Percentiles rank a stretch among this genome's conserved stretches.
Evolutionary conservation across 495 filamentous ascomycete species (phyloP).

Genomic region (Monascus purpureus): DNA sequence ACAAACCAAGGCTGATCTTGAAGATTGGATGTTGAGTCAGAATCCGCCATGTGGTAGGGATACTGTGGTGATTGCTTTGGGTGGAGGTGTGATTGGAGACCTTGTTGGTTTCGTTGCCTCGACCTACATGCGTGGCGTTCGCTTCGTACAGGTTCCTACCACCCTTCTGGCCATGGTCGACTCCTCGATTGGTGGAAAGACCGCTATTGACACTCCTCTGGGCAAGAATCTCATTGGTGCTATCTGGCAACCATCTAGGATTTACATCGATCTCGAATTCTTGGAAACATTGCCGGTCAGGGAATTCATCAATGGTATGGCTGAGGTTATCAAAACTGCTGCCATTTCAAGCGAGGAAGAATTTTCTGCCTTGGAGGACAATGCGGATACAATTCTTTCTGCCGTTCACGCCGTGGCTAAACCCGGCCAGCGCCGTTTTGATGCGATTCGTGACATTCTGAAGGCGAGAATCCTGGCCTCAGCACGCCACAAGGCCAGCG

Average conservation of each 20-base stretch:
- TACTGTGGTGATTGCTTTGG: slow-evolving; percentile 85
- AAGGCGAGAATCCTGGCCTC: slow-evolving; percentile 83
- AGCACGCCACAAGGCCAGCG: slow-evolving; percentile 78
- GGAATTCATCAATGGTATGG: slow-evolving; percentile 98
- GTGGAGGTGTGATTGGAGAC: slow-evolving; percentile 96
- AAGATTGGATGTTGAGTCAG: slow-evolving; percentile 92
- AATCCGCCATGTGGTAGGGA: slow-evolving; percentile 69
- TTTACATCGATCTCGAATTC: slow-evolving; percentile 90
- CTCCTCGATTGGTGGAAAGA: slow-evolving; percentile 96
- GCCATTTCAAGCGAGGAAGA: slow-evolving; percentile 88
- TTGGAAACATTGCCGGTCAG: slow-evolving; percentile 80
- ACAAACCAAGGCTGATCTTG: slow-evolving; percentile 84
- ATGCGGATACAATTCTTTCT: slow-evolving; percentile 58
- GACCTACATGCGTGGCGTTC: slow-evolving; percentile 95
- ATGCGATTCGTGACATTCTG: slow-evolving; percentile 57
- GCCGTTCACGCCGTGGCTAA: slow-evolving; percentile 47
- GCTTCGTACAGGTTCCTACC: slow-evolving; percentile 92
- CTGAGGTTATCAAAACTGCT: slow-evolving; percentile 95
- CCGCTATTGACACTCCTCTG: slow-evolving; percentile 90
- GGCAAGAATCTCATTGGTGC: slow-evolving; percentile 94
- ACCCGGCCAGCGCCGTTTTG: slow-evolving; percentile 42
- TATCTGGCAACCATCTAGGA: slow-evolving; percentile 89
- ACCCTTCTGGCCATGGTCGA: slow-evolving; percentile 95
- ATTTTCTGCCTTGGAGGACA: slow-evolving; percentile 72
- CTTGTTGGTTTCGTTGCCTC: slow-evolving; percentile 94